Percentiles rank a stretch among this genome's conserved stretches.
Evolutionary conservation across 2,329 filamentous ascomycete species (phyloP).

Genomic region (Massarina eburnea): DNA sequence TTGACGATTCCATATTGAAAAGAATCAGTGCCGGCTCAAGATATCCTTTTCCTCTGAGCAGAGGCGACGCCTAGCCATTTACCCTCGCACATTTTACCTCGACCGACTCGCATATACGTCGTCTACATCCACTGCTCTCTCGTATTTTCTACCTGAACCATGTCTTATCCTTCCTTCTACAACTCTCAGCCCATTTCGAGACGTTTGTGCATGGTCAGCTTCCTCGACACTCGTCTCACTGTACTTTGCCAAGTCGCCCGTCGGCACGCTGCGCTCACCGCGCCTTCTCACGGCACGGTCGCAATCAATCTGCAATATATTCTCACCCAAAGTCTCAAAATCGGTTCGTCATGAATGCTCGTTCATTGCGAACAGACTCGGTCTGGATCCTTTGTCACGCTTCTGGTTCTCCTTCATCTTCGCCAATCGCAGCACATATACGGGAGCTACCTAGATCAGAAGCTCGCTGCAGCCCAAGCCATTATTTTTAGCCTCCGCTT

Average conservation of each 20-base stretch:
- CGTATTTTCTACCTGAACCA: conserved; percentile 7
- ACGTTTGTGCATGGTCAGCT: conserved; percentile 1
- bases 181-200: not conserved
- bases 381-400: conserved; percentile 27
- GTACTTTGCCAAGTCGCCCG: conserved; percentile 16
- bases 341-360: conserved; percentile 20
- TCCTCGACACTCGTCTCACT: conserved; percentile 2
- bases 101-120: no score
- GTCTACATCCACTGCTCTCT: no score
- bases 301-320: conserved; percentile 41
- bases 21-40: no score
- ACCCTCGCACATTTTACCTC: no score
- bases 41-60: no score
- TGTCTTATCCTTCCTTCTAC: not conserved
- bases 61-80: no score
- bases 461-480: conserved; percentile 15
- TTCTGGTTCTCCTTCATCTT: conserved; percentile 8
- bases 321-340: conserved; percentile 14
- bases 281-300: conserved; percentile 23
- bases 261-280: conserved; percentile 15
- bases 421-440: conserved; percentile 12
- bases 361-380: conserved; percentile 19
- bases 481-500: conserved; percentile 32
- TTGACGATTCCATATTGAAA: not conserved
- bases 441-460: conserved; percentile 11